phyloP scores from a whole-genome alignment of 2,329 filamentous ascomycete species.

The Whalleya microplaca region DNA sequence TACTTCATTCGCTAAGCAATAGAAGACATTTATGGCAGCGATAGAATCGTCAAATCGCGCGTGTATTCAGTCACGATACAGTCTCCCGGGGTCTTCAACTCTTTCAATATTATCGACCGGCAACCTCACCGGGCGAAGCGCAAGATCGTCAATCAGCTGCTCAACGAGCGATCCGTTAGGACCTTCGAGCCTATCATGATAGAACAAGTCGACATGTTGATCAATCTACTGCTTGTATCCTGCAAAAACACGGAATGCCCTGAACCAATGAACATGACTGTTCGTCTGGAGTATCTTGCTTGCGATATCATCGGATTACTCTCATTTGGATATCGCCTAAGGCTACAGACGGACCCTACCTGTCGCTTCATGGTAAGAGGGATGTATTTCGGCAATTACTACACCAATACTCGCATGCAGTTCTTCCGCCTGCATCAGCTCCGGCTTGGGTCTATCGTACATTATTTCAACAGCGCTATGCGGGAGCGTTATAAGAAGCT shows the following conservation, averaged over 20 bases:
- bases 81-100: not conserved
- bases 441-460: not conserved
- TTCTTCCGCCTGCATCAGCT: not conserved
- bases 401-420: constrained; percentile 1
- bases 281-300: no score
- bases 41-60: constrained; percentile 1
- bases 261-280: no score
- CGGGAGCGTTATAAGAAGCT: no score
- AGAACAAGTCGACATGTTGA: no score
- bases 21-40: constrained; percentile 9
- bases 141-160: constrained; percentile 2
- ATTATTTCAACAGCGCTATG: not conserved
- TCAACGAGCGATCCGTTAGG: no score
- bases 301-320: no score
- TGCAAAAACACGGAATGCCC: no score
- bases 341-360: constrained; percentile 1
- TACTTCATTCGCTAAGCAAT: not conserved
- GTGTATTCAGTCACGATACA: constrained; percentile 1
- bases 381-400: not conserved
- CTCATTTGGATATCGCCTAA: no score
- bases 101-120: constrained; percentile 3
- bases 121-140: constrained; percentile 1
- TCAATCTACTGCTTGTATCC: no score
- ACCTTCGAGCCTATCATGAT: no score
- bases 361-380: constrained; percentile 1